Evolutionary conservation across 2,329 filamentous ascomycete genomes (phyloP), one percentile per base, ranked within the genome.

Genomic region (Penicillium paneum): DNA sequence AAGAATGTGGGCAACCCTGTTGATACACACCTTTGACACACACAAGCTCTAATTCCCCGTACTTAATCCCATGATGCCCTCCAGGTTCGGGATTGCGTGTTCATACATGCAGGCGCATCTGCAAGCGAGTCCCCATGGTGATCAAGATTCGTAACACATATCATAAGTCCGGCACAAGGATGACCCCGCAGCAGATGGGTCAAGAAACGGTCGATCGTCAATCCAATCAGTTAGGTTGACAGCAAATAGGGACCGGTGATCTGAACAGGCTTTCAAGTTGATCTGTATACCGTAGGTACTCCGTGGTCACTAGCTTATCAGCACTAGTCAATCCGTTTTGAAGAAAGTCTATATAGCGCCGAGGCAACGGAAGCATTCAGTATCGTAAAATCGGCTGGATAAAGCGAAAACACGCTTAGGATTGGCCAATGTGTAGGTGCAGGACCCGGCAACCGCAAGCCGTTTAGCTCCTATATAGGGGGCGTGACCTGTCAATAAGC

Each of bases 121-220:
- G 17, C n/a, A 24, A 31, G 34, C 45, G 7, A 34, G 32, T 40
- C 29, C 40, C 38, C 57, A 34, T 34, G 32, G 8, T 44, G 32
- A 51, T 35, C 13, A 36, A 52, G 44, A 56, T 57, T 59, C 54
- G 56, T 59, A 52, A 59, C 52, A 50, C 36, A 28, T 41, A 53
- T 57, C 54, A 52, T 46, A 62, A 54, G 49, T 52, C 40, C 57
- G 36, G 28, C 24, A 49, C 43, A 59, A 62, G 61, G 52, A 59
- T 58, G 34, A 64, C 62, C 62, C 62, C 62, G 61, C 62, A 64
- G 58, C 38, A 55, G 48, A 57, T 41, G 54, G 49, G 47, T 42
- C 17, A 58, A 46, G 31, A 35, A 59, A 59, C 49, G 50, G 57
- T 51, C 48, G 56, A 58, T 59, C 53, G 36, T 49, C 57, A 51